phyloP scores from a whole-genome alignment of 164 flowering plant genomes.

The Sedum album region DNA sequence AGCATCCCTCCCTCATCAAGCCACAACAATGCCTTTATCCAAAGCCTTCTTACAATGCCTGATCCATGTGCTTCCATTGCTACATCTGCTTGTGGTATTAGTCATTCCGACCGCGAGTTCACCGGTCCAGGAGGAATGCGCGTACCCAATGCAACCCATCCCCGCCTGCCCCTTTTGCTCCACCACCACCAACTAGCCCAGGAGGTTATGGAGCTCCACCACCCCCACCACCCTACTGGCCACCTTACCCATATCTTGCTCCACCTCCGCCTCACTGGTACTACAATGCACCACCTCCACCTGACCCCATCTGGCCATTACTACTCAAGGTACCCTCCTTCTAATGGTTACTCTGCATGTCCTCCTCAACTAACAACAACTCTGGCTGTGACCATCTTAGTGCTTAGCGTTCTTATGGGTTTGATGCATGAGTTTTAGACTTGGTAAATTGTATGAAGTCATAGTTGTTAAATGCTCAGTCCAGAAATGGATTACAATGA shows the following conservation, averaged over 20 bases:
- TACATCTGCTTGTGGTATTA: not conserved
- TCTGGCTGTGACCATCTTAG: not conserved
- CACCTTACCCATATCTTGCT: not conserved
- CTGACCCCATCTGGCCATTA: constrained; percentile 6
- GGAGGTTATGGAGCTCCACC: constrained; percentile 3
- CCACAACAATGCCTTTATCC: not conserved
- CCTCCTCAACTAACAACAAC: constrained; percentile 5
- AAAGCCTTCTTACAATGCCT: not conserved
- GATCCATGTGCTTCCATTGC: not conserved
- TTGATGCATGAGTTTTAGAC: not conserved
- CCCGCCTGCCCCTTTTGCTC: not conserved
- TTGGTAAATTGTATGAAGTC: constrained; percentile 1
- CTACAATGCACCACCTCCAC: not conserved
- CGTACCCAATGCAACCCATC: not conserved
- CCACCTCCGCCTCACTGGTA: not conserved
- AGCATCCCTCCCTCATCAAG: not conserved
- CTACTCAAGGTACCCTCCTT: constrained; percentile 7
- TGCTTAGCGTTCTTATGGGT: not conserved
- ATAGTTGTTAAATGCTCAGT: not conserved
- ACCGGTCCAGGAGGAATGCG: not conserved
- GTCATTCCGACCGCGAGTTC: not conserved
- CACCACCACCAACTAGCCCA: not conserved
- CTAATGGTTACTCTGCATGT: not conserved
- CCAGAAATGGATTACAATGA: not conserved
- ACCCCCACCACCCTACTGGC: constrained; percentile 1